Conservation (phyloP, 352 stramenopile species). For the Thraustotheca clavata region DNA sequence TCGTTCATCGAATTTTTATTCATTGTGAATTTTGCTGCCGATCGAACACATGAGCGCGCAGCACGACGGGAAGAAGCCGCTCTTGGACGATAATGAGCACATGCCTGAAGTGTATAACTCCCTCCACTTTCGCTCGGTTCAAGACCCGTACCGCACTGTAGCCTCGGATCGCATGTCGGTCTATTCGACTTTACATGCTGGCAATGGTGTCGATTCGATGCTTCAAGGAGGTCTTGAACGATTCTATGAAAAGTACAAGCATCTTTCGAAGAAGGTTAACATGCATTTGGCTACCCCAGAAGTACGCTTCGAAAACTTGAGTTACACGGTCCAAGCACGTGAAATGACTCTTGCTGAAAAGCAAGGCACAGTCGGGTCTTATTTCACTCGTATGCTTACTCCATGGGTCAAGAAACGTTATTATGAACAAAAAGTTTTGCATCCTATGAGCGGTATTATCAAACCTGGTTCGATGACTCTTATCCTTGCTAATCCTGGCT, state of each 20-base stretch:
- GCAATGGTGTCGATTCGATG: constrained; percentile 54
- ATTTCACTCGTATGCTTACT: constrained; percentile 31
- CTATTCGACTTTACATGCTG: constrained; percentile 52
- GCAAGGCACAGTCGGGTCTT: constrained; percentile 45
- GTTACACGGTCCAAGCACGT: constrained; percentile 50
- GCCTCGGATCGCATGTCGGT: constrained; percentile 37
- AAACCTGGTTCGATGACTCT: constrained; percentile 52
- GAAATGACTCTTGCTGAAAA: constrained; percentile 28
- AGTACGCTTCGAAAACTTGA: constrained; percentile 71
- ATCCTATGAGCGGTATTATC: constrained; percentile 63
- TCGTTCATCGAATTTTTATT: background rate
- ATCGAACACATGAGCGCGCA: background rate
- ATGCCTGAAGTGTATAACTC: constrained; percentile 58
- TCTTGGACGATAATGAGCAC: constrained; percentile 31
- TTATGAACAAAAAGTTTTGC: constrained; percentile 41
- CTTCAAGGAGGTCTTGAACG: constrained; percentile 54
- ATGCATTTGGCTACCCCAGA: constrained; percentile 45
- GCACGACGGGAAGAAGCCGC: constrained; percentile 11
- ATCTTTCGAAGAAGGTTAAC: constrained; percentile 62
- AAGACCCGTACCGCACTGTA: constrained; percentile 57
- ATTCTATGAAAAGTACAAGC: constrained; percentile 81
- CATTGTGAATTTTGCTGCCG: constrained; percentile 12
- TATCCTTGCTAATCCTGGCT: constrained; percentile 53
- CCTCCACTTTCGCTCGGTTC: constrained; percentile 62
- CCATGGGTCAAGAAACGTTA: constrained; percentile 38